These are phyloP conservation scores for Trametes villosa DNA, from an alignment of 768 basidiomycete species.

Conservation along the genomic window DNA sequence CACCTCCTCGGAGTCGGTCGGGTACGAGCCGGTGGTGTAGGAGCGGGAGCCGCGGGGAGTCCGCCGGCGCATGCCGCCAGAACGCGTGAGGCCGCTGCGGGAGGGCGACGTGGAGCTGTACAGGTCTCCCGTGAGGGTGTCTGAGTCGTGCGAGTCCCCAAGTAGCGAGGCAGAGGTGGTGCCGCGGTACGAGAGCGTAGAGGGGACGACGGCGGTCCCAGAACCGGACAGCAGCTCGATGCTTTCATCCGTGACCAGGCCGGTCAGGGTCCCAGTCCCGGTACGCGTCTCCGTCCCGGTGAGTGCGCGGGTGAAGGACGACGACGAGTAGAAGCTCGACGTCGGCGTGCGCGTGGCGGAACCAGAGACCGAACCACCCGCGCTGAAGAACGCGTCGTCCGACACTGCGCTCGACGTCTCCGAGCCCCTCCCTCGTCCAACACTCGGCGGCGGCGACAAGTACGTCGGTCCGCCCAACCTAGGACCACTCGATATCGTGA, in stretches of 20 bases:
- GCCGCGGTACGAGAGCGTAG: constrained; percentile 55
- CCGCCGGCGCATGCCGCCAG: constrained; percentile 60
- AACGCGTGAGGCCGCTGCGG: constrained; percentile 54
- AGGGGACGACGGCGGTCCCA: constrained; percentile 51
- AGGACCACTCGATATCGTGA: constrained; percentile 74
- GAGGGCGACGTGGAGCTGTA: constrained; percentile 55
- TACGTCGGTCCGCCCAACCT: constrained; percentile 46
- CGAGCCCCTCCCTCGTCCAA: constrained; percentile 31
- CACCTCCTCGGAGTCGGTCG: constrained; percentile 42
- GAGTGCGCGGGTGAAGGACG: constrained; percentile 35
- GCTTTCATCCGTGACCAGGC: constrained; percentile 44
- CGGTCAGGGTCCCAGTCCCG: constrained; percentile 34
- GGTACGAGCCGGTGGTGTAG: constrained; percentile 47
- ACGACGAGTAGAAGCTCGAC: constrained; percentile 43
- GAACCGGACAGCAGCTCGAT: constrained; percentile 44
- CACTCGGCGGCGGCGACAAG: constrained; percentile 51
- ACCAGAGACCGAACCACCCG: constrained; percentile 39
- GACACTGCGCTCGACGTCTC: constrained; percentile 37
- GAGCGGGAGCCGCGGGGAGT: constrained; percentile 49
- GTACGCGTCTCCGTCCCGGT: constrained; percentile 32
- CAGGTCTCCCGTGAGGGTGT: constrained; percentile 33
- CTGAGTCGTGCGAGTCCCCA: constrained; percentile 63
- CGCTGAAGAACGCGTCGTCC: constrained; percentile 54
- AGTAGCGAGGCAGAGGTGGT: constrained; percentile 59
- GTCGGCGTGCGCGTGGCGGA: constrained; percentile 37